Evolutionary conservation across 1,284 basidiomycete genomes (phyloP), one percentile per base, ranked within the genome.

Genomic region (Ceratobasidium sp.): DNA sequence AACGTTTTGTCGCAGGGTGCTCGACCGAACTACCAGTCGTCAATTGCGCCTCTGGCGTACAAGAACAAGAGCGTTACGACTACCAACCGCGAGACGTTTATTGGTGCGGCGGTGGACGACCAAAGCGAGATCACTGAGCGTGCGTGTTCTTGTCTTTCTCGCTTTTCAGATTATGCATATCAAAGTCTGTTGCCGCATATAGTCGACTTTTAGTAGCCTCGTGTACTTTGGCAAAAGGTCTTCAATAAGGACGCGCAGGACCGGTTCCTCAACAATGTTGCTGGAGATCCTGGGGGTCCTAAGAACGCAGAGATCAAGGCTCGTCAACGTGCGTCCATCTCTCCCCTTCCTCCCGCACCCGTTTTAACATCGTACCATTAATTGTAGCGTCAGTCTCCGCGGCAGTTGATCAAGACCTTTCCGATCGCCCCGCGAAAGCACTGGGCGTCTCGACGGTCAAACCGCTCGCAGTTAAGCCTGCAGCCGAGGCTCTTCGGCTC

Each of bases 131-230:
- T 96, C 79, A 91, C 89, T 43, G 92, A 94, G 78, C 86, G 91
- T 92, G 77, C 77, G 91, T 84, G n/a, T 18, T 16, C 4, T 63
- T 52, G n/a, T n/a, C n/a, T 9, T 13, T 44, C 28, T 16, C 28
- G 7, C n/a, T 23, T 38, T 38, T 5, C 11, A 38, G n/a, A 38
- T 38, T 5, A 11, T 38, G 35, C 11, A 5, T 38, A 38, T 11
- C 11, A 77, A 32, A 5, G 47, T 16, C 13, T 54, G 26, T 52
- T 35, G 72, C 3, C 18, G 35, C 35, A 38, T 38, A 70, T 79
- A 91, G 88, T 93, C 78, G 95, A 98, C 86, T 98, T 98, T 79
- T 92, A 94, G 83, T 94, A 96, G 79, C 94, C 96, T 7, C 88
- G 94, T 73, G 88, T 85, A 14, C 84, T 98, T 55, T 97, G 89